Evolutionary conservation across 2,329 filamentous ascomycete species (phyloP).

Genomic region (Venturiaceae sp.): DNA sequence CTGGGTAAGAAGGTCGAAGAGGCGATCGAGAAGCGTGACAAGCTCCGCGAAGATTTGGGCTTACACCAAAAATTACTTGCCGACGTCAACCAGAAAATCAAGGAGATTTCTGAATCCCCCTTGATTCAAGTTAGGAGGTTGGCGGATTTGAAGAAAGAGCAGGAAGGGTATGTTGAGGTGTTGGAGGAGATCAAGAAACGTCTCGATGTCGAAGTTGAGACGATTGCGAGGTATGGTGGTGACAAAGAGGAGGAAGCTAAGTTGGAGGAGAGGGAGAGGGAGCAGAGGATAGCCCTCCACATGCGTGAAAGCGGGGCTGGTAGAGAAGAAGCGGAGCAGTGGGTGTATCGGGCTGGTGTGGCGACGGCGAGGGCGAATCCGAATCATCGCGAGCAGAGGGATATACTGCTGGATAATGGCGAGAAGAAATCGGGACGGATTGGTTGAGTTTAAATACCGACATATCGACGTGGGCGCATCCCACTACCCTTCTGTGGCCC

Average conservation of each 20-base stretch:
- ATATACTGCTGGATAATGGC: too few species aligned
- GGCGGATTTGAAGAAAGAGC: not conserved
- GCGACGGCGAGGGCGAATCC: too few species aligned
- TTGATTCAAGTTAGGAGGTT: not conserved
- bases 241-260: not conserved
- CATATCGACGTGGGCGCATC: not conserved
- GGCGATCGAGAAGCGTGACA: not conserved
- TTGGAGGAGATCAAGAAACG: not conserved
- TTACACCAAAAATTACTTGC: too few species aligned
- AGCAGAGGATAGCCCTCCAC: not conserved
- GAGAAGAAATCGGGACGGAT: too few species aligned
- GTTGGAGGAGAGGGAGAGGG: not conserved
- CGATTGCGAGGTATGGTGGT: not conserved
- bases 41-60: not conserved
- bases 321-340: too few species aligned
- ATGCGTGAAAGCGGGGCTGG: too few species aligned
- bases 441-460: too few species aligned
- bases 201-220: not conserved
- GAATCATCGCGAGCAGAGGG: too few species aligned
- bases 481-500: not conserved
- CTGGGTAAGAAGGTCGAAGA: not conserved
- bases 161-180: not conserved
- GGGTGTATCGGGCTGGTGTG: too few species aligned
- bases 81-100: not conserved
- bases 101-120: too few species aligned